phyloP scores from a whole-genome alignment of 2,329 filamentous ascomycete species.

The Pyrenophora tritici-repentis region DNA sequence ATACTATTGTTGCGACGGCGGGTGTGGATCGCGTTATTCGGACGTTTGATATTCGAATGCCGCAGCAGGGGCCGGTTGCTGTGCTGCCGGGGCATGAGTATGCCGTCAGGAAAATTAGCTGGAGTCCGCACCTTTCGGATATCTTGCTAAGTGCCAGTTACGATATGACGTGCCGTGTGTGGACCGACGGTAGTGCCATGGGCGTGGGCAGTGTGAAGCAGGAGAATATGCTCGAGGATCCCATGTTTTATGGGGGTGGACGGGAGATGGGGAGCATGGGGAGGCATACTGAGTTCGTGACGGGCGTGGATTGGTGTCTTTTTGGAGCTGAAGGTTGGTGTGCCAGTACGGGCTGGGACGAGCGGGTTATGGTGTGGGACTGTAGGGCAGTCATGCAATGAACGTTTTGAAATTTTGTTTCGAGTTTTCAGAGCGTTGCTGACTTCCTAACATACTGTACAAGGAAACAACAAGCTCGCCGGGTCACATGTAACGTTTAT shows the following conservation, averaged over 20 bases:
- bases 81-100: conserved; percentile 87
- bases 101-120: conserved; percentile 81
- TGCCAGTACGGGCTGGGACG: conserved; percentile 93
- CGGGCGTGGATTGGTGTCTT: conserved; percentile 95
- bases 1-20: conserved; percentile 80
- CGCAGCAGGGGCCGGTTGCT: conserved; percentile 71
- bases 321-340: conserved; percentile 97
- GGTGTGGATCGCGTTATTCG: conserved; percentile 87
- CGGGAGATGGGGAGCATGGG: conserved; percentile 86
- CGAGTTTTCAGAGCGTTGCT: too few species aligned
- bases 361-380: conserved; percentile 90
- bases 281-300: conserved; percentile 91
- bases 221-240: conserved; percentile 42
- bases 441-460: too few species aligned
- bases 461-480: too few species aligned
- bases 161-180: conserved; percentile 95
- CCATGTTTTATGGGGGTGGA: conserved; percentile 58
- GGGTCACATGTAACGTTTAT: too few species aligned
- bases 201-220: conserved; percentile 45
- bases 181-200: conserved; percentile 76
- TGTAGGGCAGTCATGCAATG: conserved; percentile 67
- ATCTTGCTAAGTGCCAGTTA: conserved; percentile 88
- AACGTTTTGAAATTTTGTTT: background rate
- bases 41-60: conserved; percentile 86
- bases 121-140: conserved; percentile 93